A percentile compares a stretch with the other conserved stretches of the same genome.
Conservation (phyloP, 2,329 filamentous ascomycete genomes). For the Aspergillus udagawae region DNA sequence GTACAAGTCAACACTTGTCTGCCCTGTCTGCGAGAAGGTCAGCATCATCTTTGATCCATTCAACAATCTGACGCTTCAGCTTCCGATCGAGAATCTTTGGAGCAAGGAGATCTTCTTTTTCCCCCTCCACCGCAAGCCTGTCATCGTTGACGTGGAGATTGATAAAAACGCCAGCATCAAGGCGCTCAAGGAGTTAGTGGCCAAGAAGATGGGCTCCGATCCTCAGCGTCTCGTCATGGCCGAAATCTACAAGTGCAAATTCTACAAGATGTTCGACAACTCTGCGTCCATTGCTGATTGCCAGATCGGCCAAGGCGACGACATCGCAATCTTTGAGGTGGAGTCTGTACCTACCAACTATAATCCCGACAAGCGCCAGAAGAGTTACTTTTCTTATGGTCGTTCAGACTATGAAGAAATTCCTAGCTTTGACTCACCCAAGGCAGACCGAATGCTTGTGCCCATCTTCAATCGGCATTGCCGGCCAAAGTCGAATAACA, state of each 20-base stretch:
- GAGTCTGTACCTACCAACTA: constrained; percentile 76
- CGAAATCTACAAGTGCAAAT: constrained; percentile 77
- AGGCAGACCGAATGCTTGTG: constrained; percentile 44
- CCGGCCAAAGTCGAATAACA: constrained; percentile 19
- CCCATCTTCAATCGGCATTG: constrained; percentile 45
- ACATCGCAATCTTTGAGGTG: constrained; percentile 71
- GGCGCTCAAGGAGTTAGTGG: constrained; percentile 48
- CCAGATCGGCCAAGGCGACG: constrained; percentile 58
- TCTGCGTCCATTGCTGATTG: constrained; percentile 64
- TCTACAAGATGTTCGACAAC: constrained; percentile 84
- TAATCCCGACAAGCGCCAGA: constrained; percentile 53
- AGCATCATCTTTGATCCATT: constrained; percentile 99
- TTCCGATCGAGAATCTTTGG: constrained; percentile 85
- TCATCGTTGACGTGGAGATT: constrained; percentile 72
- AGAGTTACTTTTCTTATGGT: constrained; percentile 29
- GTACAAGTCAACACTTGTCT: constrained; percentile 96
- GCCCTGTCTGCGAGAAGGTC: constrained; percentile 85
- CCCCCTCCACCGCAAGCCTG: constrained; percentile 67
- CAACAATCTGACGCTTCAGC: constrained; percentile 85
- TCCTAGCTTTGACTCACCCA: constrained; percentile 39
- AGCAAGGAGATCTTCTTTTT: constrained; percentile 70
- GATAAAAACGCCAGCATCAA: constrained; percentile 63
- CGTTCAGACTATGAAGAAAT: constrained; percentile 37
- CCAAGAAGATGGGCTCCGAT: constrained; percentile 47
- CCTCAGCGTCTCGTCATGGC: constrained; percentile 67